A percentile compares a stretch with the other conserved stretches of the same genome.
Conservation (phyloP, 1,284 basidiomycete genomes). For the Ceratobasidium papillatum region DNA sequence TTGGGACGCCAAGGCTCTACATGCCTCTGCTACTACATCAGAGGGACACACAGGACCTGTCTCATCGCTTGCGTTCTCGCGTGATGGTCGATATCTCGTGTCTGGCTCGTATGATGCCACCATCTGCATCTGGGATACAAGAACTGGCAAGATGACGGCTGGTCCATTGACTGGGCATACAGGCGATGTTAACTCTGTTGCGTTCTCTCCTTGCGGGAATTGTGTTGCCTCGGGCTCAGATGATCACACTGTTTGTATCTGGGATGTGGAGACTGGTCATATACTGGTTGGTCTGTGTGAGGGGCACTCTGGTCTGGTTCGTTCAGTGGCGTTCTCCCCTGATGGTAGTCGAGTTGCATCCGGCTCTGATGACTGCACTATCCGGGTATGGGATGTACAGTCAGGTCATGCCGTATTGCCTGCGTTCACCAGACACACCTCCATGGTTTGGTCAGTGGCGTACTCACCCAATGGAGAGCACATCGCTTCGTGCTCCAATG, state of each 20-base stretch:
- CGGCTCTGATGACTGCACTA: conserved; percentile 15
- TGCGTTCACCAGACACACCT: conserved; percentile 4
- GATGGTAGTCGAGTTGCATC: conserved; percentile 25
- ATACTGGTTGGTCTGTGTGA: background rate
- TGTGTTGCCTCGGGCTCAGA: conserved; percentile 12
- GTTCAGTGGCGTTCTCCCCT: conserved; percentile 26
- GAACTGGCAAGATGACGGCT: background rate
- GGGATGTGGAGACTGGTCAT: background rate
- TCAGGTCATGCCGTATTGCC: background rate
- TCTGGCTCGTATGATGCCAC: conserved; percentile 36
- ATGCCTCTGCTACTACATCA: background rate
- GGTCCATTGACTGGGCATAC: conserved; percentile 24
- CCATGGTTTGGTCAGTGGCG: background rate
- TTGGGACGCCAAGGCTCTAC: conserved; percentile 1
- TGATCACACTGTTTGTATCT: conserved; percentile 22
- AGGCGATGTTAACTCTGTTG: background rate
- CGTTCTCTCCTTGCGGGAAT: conserved; percentile 28
- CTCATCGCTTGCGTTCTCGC: background rate
- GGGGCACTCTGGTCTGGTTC: background rate
- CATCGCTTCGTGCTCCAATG: background rate
- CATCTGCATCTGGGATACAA: conserved; percentile 32
- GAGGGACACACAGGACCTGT: background rate
- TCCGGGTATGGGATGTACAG: conserved; percentile 28
- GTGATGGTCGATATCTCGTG: background rate
- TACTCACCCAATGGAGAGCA: conserved; percentile 10